phyloP scores from a whole-genome alignment of 2,329 filamentous ascomycete species.

The Ophiosphaerella korrae region DNA sequence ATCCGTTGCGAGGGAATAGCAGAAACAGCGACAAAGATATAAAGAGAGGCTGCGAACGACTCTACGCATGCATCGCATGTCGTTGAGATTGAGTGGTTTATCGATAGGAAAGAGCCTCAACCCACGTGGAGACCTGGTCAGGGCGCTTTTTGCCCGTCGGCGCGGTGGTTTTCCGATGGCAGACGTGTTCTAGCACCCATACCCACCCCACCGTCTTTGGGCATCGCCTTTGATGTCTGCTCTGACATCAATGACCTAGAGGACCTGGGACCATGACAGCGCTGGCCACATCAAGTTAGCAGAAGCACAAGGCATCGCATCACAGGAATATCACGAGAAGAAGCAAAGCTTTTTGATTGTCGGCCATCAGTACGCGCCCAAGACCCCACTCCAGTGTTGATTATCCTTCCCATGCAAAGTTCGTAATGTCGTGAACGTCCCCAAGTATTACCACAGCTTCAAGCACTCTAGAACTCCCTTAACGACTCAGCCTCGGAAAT shows the following conservation, averaged over 20 bases:
- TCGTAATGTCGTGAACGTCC: constrained; percentile 25
- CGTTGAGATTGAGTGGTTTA: constrained; percentile 24
- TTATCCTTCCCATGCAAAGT: constrained; percentile 23
- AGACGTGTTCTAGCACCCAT: not conserved
- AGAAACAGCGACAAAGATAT: not conserved
- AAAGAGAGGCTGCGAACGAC: not conserved
- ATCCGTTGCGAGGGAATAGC: not conserved
- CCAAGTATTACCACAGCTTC: not conserved
- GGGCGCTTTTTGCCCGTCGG: constrained; percentile 6
- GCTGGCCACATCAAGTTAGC: constrained; percentile 20
- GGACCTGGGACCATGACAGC: not conserved
- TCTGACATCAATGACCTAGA: not conserved
- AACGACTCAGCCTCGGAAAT: constrained; percentile 44
- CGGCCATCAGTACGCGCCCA: constrained; percentile 21
- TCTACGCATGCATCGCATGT: constrained; percentile 9
- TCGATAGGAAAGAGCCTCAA: constrained; percentile 21
- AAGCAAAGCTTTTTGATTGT: constrained; percentile 33
- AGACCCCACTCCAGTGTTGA: constrained; percentile 28
- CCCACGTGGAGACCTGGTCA: constrained; percentile 16
- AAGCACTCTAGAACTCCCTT: constrained; percentile 30
- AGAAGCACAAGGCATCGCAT: constrained; percentile 18
- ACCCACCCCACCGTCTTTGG: not conserved
- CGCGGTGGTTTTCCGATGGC: constrained; percentile 1
- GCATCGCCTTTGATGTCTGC: not conserved
- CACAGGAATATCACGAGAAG: constrained; percentile 24